Percentiles rank a stretch among this genome's conserved stretches.
Evolutionary conservation across 1,284 basidiomycete species (phyloP).

Genomic region (Polyporus tsugae): DNA sequence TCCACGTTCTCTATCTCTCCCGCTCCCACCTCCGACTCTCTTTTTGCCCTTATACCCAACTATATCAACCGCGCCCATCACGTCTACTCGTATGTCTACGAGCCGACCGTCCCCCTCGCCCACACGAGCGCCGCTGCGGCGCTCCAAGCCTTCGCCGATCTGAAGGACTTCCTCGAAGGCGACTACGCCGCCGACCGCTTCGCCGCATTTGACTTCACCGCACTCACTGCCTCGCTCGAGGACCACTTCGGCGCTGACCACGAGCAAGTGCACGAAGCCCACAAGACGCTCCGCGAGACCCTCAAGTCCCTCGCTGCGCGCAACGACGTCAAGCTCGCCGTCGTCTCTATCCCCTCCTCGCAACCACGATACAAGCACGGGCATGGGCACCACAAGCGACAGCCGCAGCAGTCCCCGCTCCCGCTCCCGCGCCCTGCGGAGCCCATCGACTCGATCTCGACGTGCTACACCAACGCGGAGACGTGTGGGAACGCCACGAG

Average conservation of each 20-base stretch:
- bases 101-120: slow-evolving; percentile 33
- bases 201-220: slow-evolving; percentile 65
- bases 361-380: slow-evolving; percentile 37
- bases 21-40: slow-evolving; percentile 43
- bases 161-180: slow-evolving; percentile 60
- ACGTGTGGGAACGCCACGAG: slow-evolving; percentile 69
- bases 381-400: slow-evolving; percentile 44
- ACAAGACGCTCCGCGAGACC: slow-evolving; percentile 51
- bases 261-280: slow-evolving; percentile 59
- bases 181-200: slow-evolving; percentile 55
- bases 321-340: slow-evolving; percentile 54
- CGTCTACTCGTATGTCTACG: slow-evolving; percentile 61
- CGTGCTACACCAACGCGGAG: slow-evolving; percentile 65
- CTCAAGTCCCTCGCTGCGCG: slow-evolving; percentile 52
- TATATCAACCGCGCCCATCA: slow-evolving; percentile 66
- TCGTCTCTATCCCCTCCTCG: slow-evolving; percentile 55
- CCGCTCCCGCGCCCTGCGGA: slow-evolving; percentile 54
- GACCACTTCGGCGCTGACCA: slow-evolving; percentile 56
- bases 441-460: slow-evolving; percentile 67
- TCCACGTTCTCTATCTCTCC: slow-evolving; percentile 51
- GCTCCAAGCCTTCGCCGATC: slow-evolving; percentile 34
- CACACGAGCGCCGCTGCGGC: neutral
- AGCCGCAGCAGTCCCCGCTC: slow-evolving; percentile 61
- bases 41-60: slow-evolving; percentile 60
- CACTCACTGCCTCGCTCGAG: slow-evolving; percentile 55